Conservation (phyloP, 1,284 basidiomycete genomes). For the Sporisorium exsertum region DNA sequence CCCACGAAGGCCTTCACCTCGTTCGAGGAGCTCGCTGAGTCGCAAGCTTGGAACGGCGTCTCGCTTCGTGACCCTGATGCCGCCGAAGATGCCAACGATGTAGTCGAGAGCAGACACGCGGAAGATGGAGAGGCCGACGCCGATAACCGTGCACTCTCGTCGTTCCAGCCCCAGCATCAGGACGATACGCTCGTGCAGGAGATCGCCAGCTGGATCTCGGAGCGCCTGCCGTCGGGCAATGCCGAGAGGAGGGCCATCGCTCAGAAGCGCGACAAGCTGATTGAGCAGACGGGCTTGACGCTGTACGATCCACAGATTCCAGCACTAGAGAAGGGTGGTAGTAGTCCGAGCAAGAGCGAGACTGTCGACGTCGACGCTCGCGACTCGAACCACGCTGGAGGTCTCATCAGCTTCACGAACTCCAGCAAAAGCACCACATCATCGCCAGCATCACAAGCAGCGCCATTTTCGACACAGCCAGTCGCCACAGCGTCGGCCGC, state of each 20-base stretch:
- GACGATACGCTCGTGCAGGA: conserved; percentile 57
- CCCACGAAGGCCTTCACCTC: conserved; percentile 21
- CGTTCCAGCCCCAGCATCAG: conserved; percentile 42
- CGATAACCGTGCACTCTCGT: conserved; percentile 26
- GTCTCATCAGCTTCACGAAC: neutral
- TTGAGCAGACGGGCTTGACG: conserved; percentile 31
- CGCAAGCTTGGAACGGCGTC: conserved; percentile 41
- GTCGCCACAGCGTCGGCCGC: conserved; percentile 2
- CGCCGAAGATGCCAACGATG: conserved; percentile 13
- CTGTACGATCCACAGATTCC: conserved; percentile 16
- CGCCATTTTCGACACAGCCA: conserved; percentile 22
- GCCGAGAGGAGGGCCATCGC: conserved; percentile 54
- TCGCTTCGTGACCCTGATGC: conserved; percentile 38
- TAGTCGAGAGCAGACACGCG: neutral
- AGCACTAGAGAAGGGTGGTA: neutral
- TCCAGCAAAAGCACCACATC: neutral
- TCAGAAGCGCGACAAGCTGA: conserved; percentile 31
- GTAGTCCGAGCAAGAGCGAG: neutral
- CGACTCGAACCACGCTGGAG: neutral
- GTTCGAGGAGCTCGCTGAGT: conserved; percentile 30
- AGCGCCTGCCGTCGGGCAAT: conserved; percentile 58
- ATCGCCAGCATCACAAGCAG: conserved; percentile 6
- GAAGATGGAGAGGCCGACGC: conserved; percentile 21
- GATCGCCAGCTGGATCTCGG: conserved; percentile 63
- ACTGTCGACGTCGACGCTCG: neutral